Percentiles rank a stretch among this genome's conserved stretches.
phyloP scores from a whole-genome alignment of 2,329 filamentous ascomycete genomes.

The Hypoxylon sp. region DNA sequence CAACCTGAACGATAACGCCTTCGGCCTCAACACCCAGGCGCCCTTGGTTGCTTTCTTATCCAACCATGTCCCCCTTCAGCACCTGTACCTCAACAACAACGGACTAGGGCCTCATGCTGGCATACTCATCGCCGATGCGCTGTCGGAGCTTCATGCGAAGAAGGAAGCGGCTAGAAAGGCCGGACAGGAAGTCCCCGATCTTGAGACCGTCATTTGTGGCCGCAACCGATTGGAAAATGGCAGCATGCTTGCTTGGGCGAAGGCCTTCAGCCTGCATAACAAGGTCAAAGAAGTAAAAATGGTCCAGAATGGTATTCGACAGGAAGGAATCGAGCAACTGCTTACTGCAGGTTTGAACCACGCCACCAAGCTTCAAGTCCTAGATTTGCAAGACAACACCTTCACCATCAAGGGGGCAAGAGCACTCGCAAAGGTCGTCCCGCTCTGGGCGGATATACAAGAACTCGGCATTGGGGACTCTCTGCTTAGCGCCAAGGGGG shows the following conservation, averaged over 20 bases:
- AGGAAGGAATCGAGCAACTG: constrained; percentile 89
- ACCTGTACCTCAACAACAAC: constrained; percentile 98
- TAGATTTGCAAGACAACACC: constrained; percentile 98
- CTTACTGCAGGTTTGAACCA: constrained; percentile 83
- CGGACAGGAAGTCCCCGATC: constrained; percentile 80
- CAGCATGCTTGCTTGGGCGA: constrained; percentile 95
- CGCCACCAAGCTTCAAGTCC: constrained; percentile 76
- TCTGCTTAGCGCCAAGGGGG: constrained; percentile 83
- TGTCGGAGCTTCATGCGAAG: constrained; percentile 84
- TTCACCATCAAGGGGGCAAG: constrained; percentile 87
- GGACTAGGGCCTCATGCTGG: constrained; percentile 93
- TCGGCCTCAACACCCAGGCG: constrained; percentile 94
- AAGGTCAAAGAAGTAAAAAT: constrained; percentile 91
- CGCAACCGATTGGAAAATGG: constrained; percentile 96
- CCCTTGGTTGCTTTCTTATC: constrained; percentile 93
- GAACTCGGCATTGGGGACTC: constrained; percentile 94
- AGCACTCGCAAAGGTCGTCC: constrained; percentile 81
- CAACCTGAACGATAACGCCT: constrained; percentile 98
- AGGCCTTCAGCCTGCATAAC: constrained; percentile 84
- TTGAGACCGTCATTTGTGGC: constrained; percentile 98
- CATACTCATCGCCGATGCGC: constrained; percentile 87
- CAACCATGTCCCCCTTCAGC: constrained; percentile 88
- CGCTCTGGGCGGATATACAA: constrained; percentile 79
- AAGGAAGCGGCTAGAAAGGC: constrained; percentile 83
- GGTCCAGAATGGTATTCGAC: constrained; percentile 97